Base-by-base conservation (phyloP, 176 grass and related monocot genomes). In the Avena atlantica region DNA sequence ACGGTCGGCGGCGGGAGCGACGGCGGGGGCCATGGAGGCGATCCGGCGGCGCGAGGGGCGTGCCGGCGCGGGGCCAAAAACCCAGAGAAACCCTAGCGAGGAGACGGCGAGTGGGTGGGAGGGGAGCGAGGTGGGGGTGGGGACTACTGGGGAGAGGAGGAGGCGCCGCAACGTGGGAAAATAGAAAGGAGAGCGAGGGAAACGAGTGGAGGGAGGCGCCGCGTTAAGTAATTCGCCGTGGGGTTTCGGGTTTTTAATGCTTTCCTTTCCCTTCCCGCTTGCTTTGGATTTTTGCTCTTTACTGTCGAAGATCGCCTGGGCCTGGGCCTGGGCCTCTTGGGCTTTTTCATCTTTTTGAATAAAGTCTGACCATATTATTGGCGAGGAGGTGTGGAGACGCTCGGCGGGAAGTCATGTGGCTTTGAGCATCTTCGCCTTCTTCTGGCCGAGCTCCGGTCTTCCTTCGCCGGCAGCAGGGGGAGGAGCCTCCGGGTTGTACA, bases 1-100 rank as follows among this genome's bases (percentile, higher is more conserved):
- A 95, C 93, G 91, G 37, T 90, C 91, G 27, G 93, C 86, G 31
- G 90, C 83, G 23, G 90, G 74, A 6, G 90, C 55, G 76, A 78
- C 82, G 51, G 88, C 64, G 4, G 50, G 74, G 24, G 91, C 84
- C 93, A 95, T 95, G 53, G 71, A 42, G 77, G n/a, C 88, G 81
- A 71, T 83, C 86, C 71, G 76, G 59, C 42, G 16, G 52, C 25
- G 47, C 49, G 16, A 19, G 74, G 40, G 60, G 65, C 47, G 76
- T 60, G 85, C 78, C 64, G 81, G 82, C 82, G 56, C 74, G 74
- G 56, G n/a, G 74, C 24, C 64, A 71, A 63, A 82, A 92, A 79
- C 71, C 83, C 86, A 83, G 88, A 87, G 91, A 83, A 87, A 91
- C 83, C 84, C 84, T 91, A 77, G 42, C 37, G 62, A 49, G 58